Base-by-base conservation (phyloP, 2,329 filamentous ascomycete genomes). In the Fusarium dimerum region DNA sequence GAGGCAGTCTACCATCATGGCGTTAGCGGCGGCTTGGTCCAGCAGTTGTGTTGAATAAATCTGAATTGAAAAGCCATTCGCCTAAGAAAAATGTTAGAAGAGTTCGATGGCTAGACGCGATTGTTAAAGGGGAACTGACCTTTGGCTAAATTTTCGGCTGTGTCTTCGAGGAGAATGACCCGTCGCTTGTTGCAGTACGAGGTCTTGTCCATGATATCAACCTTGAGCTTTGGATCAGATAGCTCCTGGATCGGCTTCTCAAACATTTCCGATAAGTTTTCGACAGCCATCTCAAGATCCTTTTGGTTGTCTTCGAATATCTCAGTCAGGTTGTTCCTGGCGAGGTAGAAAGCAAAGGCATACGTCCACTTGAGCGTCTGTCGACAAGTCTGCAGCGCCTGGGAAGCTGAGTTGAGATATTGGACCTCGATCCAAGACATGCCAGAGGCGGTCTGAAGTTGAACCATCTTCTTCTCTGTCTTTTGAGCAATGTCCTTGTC, bases 401-500 rank as follows among this genome's bases (percentile, higher is more conserved):
- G 91, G 0, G 92, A 96, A 0, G 94, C 94, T 2, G 90, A 88
- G 66, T 96, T 90, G 18, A 99, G 83, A 70, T 97, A 99, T 68
- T 99, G 94, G 7, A 99, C 94, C 70, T 99, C 94, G 54, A 99
- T 99, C 94, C 94, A 99, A 0, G 92, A 97, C 85, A 99, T 92
- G 57, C 91, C 92, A 0, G 93, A 97, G 29, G 91, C 86, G 39
- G 89, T 92, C 73, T 99, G 94, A 41, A 99, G 81, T 70, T 94
- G 89, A 30, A 93, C 89, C 94, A 99, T 99, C 80, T 99, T 99
- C 82, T 93, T 96, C 74, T 99, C 93, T 1, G 94, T 97, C 81
- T 97, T 97, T 45, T 89, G 80, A 62, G 92, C 96, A 47, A 97
- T 89, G 71, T 99, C 94, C 75, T 92, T 97, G 73, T 99, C 94